Percentiles rank a stretch among this genome's conserved stretches.
phyloP scores from a whole-genome alignment of 305 asterid species.

The Striga hermonthica region DNA sequence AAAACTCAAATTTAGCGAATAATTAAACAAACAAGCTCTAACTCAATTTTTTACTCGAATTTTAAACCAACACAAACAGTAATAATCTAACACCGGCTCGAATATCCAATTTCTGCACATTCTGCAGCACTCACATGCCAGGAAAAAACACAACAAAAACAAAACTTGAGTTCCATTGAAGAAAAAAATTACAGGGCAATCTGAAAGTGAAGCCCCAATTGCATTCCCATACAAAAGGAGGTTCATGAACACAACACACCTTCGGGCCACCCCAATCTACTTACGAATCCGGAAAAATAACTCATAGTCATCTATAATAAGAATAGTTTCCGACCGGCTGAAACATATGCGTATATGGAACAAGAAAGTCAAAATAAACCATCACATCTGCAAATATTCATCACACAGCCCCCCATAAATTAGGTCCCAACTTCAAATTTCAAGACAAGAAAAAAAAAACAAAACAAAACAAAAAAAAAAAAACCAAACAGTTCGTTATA shows the following conservation, averaged over 20 bases:
- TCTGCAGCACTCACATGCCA: too few relatives aligned
- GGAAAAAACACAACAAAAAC: neutral
- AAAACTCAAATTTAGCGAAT: too few relatives aligned
- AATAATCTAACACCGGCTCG: too few relatives aligned
- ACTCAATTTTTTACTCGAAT: too few relatives aligned
- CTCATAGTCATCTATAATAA: neutral
- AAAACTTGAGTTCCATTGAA: neutral
- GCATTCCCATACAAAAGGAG: too few relatives aligned
- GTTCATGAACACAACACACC: too few relatives aligned
- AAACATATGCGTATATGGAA: neutral
- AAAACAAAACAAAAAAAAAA: neutral
- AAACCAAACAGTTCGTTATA: neutral
- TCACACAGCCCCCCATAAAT: neutral
- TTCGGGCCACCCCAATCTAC: too few relatives aligned
- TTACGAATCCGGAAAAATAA: neutral
- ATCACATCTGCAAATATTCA: neutral
- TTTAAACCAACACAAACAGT: too few relatives aligned
- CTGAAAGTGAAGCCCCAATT: neutral
- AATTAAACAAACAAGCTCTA: too few relatives aligned
- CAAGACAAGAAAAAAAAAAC: neutral
- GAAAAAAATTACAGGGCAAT: neutral
- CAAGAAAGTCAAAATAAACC: neutral
- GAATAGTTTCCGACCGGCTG: neutral
- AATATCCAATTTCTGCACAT: too few relatives aligned
- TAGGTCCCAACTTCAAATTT: neutral